Evolutionary conservation across 208 protist genomes (phyloP).

Genomic region (Dictyostelium gargantuum): DNA sequence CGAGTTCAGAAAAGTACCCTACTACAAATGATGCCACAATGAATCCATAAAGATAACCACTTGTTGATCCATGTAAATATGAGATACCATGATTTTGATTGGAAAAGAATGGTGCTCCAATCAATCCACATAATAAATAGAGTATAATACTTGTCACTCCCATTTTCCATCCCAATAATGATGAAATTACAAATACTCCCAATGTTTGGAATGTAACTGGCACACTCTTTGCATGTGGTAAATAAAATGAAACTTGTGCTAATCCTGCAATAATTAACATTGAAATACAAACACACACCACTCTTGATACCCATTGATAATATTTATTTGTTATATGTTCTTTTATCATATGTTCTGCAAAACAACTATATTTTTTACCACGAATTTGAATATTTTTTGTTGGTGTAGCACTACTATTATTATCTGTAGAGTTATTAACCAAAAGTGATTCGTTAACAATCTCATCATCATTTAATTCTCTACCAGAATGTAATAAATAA

Average conservation of each 20-base stretch:
- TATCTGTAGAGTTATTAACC: not conserved
- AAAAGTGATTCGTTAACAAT: not conserved
- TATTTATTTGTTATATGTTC: not conserved
- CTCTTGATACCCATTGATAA: not conserved
- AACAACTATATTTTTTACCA: not conserved
- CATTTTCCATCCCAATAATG: conserved; percentile 40
- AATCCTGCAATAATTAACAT: not conserved
- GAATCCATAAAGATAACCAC: conserved; percentile 38
- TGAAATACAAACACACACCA: not conserved
- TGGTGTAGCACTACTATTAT: not conserved
- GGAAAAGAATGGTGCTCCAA: conserved; percentile 22
- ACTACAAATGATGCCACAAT: not conserved
- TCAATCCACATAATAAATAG: not conserved
- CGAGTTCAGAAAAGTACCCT: not conserved
- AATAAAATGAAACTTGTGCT: not conserved
- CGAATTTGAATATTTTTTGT: not conserved
- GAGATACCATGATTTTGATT: not conserved
- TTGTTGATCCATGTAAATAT: not conserved
- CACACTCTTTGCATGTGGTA: conserved; percentile 9
- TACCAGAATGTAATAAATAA: not conserved
- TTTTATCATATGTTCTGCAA: not conserved
- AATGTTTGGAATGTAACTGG: conserved; percentile 34
- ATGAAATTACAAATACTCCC: conserved; percentile 1
- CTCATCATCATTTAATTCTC: not conserved
- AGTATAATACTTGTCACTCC: not conserved